phyloP scores from a whole-genome alignment of 768 basidiomycete species.

The Candolleomyces eurysporus region DNA sequence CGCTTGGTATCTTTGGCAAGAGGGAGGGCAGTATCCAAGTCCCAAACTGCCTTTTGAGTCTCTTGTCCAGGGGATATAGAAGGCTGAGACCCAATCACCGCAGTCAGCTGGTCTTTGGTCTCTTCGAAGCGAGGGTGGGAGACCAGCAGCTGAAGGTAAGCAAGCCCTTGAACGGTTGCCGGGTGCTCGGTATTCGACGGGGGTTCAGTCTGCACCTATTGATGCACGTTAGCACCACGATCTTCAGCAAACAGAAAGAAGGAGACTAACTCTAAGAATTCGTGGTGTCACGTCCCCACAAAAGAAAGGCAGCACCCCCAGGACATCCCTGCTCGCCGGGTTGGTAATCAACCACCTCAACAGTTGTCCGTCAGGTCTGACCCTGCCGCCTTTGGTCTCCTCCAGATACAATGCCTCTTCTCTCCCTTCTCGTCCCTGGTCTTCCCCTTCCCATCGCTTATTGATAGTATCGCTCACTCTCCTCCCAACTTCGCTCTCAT shows the following conservation, averaged over 20 bases:
- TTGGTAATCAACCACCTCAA: constrained; percentile 59
- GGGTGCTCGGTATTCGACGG: constrained; percentile 49
- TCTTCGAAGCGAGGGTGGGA: constrained; percentile 23
- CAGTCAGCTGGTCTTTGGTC: constrained; percentile 39
- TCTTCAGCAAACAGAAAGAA: neutral
- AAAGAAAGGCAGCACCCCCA: constrained; percentile 59
- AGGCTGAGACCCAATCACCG: constrained; percentile 26
- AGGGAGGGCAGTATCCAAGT: constrained; percentile 1
- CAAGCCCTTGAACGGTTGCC: constrained; percentile 47
- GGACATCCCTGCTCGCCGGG: constrained; percentile 20
- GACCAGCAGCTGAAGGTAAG: constrained; percentile 46
- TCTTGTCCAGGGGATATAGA: neutral
- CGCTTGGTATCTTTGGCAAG: no score
- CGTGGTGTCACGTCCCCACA: constrained; percentile 73
- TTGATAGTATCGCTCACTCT: constrained; percentile 46
- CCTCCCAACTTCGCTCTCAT: constrained; percentile 4
- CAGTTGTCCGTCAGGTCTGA: constrained; percentile 50
- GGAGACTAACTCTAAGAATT: constrained; percentile 46
- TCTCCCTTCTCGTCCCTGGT: constrained; percentile 17
- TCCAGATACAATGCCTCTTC: constrained; percentile 28
- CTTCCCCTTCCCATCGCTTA: constrained; percentile 37
- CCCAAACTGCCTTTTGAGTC: neutral
- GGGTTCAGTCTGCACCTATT: constrained; percentile 50
- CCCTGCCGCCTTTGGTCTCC: constrained; percentile 55
- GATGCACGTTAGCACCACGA: neutral